phyloP scores from a whole-genome alignment of 495 filamentous ascomycete genomes.

The Aspergillus funiculosus region DNA sequence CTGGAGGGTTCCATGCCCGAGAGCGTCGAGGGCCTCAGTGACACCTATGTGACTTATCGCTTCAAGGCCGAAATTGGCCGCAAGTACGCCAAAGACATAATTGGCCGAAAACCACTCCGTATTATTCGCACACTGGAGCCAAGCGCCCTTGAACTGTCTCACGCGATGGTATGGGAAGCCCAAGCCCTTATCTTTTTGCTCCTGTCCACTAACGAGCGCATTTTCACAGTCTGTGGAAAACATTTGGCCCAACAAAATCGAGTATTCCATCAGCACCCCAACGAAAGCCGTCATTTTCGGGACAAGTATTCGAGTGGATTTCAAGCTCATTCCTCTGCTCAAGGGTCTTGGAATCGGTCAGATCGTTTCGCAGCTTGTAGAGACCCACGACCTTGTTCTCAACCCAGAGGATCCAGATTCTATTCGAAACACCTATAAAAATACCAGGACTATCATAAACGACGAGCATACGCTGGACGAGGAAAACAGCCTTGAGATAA shows the following conservation, averaged over 20 bases:
- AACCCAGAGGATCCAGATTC: slow-evolving; percentile 46
- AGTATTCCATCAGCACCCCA: slow-evolving; percentile 83
- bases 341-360: slow-evolving; percentile 81
- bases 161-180: slow-evolving; percentile 61
- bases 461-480: slow-evolving; percentile 58
- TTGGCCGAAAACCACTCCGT: slow-evolving; percentile 71
- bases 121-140: slow-evolving; percentile 82
- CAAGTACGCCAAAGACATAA: slow-evolving; percentile 73
- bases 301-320: slow-evolving; percentile 69
- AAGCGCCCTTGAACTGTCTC: slow-evolving; percentile 72
- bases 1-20: slow-evolving; percentile 73
- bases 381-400: slow-evolving; percentile 64
- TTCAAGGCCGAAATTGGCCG: slow-evolving; percentile 83
- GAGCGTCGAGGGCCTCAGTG: slow-evolving; percentile 78
- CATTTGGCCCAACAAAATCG: slow-evolving; percentile 90
- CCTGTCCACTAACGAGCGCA: slow-evolving; percentile 11
- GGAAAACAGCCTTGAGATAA: slow-evolving; percentile 57
- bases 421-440: slow-evolving; percentile 52
- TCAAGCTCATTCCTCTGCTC: slow-evolving; percentile 73
- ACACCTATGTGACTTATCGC: slow-evolving; percentile 77
- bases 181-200: not conserved
- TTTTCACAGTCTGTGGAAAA: slow-evolving; percentile 67
- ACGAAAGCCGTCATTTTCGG: slow-evolving; percentile 90
- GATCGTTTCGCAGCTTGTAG: slow-evolving; percentile 66
- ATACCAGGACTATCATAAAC: slow-evolving; percentile 53